Evolutionary conservation across 306 rosid genomes (phyloP).

Genomic region (Luffa aegyptiaca): DNA sequence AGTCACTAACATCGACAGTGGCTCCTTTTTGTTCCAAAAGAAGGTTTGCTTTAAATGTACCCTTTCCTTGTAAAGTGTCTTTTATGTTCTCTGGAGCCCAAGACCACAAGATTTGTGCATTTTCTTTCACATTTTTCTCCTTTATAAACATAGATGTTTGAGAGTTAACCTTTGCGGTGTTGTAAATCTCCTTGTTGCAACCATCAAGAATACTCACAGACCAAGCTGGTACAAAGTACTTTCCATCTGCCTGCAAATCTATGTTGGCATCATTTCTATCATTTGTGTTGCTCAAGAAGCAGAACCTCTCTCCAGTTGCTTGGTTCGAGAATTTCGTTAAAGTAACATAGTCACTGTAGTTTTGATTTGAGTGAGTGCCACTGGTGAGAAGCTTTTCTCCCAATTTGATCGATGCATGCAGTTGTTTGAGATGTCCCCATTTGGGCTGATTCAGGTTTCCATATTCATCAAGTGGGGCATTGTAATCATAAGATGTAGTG

Average conservation of each 20-base stretch:
- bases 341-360: constrained; percentile 20
- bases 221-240: background rate
- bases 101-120: constrained; percentile 20
- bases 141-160: constrained; percentile 38
- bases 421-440: constrained; percentile 18
- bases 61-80: constrained; percentile 15
- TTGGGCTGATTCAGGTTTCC: constrained; percentile 41
- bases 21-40: constrained; percentile 34
- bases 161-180: constrained; percentile 42
- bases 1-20: constrained; percentile 32
- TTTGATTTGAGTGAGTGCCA: constrained; percentile 16
- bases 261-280: constrained; percentile 27
- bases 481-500: constrained; percentile 37
- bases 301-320: constrained; percentile 23
- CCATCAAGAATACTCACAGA: constrained; percentile 34
- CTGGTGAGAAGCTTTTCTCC: constrained; percentile 31
- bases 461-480: constrained; percentile 37
- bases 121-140: constrained; percentile 17
- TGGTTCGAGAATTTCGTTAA: constrained; percentile 8
- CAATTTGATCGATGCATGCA: constrained; percentile 31
- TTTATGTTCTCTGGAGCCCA: constrained; percentile 37
- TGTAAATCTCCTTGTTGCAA: constrained; percentile 28
- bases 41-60: background rate
- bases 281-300: constrained; percentile 34
- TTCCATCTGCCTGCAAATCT: constrained; percentile 16